Base-by-base conservation (phyloP, 2,329 filamentous ascomycete species). In the Trichoderma koningiopsis region DNA sequence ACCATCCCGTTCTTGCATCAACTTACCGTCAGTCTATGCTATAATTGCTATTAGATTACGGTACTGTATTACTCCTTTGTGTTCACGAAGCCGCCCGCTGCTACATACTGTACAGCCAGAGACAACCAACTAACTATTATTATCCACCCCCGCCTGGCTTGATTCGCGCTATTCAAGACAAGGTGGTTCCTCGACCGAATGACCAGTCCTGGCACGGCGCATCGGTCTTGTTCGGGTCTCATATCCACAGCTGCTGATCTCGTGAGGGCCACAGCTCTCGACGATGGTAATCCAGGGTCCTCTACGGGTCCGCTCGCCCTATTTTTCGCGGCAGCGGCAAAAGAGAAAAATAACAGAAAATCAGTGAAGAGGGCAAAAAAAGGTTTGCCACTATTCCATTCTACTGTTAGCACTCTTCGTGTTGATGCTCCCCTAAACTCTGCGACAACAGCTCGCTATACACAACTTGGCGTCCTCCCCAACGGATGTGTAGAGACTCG, bases 211-310 rank as follows among this genome's bases (percentile, higher is more conserved):
- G 64, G 40, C 40, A 67, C 64, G 55, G 64, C 64, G 64, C 53
- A 59, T 52, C 55, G 63, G 55, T 52, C 64, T 67, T 37, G 40
- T 67, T 67, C 64, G 64, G 55, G 64, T 2, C 55, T 55, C n/a
- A 67, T 67, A 22, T 52, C 64, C 64, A 67, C 64, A 67, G 55
- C 64, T 49, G 63, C 55, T 59, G 64, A 67, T 67, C 62, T 66
- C 55, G 64, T 24, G 64, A 67, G 55, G 64, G 64, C 53, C 64
- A 40, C 29, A 67, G 64, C 64, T 59, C n/a, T 67, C 43, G 11
- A 58, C 29, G 55, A 49, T 67, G 64, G 29, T 59, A 59, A 67
- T 59, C 64, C 40, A 67, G 64, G 64, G 55, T 67, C 64, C 29
- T 58, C 55, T 22, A 67, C 37, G 64, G 55, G 55, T 59, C 64